These are phyloP conservation scores for Barnettozyma hawaiiensis DNA, from an alignment of 1,139 yeast genomes.

Conservation along the genomic window DNA sequence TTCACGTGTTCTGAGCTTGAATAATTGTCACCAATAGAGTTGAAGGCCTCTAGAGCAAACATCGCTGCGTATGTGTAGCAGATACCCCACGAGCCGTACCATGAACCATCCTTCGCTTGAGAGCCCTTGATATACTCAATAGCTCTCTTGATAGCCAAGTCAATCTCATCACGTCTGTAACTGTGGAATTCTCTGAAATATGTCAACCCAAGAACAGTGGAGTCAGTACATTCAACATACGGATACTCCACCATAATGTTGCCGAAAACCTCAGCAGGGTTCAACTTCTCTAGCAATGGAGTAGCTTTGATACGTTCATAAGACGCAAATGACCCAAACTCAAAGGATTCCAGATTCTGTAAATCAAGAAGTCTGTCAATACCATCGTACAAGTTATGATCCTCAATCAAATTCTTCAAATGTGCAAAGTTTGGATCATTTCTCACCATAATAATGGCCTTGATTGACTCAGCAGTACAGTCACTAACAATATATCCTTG, in stretches of 20 bases:
- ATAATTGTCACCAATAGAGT: slow-evolving; percentile 62
- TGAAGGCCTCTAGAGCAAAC: slow-evolving; percentile 94
- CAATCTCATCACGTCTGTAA: slow-evolving; percentile 63
- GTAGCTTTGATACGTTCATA: slow-evolving; percentile 87
- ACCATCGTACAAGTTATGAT: slow-evolving; percentile 54
- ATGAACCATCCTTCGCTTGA: slow-evolving; percentile 81
- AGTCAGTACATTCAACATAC: slow-evolving; percentile 96
- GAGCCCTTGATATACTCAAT: slow-evolving; percentile 59
- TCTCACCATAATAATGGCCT: slow-evolving; percentile 89
- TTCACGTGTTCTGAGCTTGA: slow-evolving; percentile 54
- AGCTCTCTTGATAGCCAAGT: slow-evolving; percentile 65
- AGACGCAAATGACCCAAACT: slow-evolving; percentile 88
- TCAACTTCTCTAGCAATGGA: slow-evolving; percentile 64
- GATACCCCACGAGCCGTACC: slow-evolving; percentile 99
- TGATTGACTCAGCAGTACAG: slow-evolving; percentile 93
- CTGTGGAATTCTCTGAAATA: slow-evolving; percentile 63
- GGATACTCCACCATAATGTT: slow-evolving; percentile 98
- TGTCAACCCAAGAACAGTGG: slow-evolving; percentile 82
- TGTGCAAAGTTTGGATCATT: slow-evolving; percentile 50
- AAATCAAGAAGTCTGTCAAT: slow-evolving; percentile 63
- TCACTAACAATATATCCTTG: slow-evolving; percentile 97
- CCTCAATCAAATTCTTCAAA: slow-evolving; percentile 46
- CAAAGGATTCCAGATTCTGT: slow-evolving; percentile 76
- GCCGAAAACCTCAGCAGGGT: slow-evolving; percentile 97
- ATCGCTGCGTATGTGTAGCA: slow-evolving; percentile 95